Conservation (phyloP, 2,329 filamentous ascomycete genomes). For the Scleromitrula shiraiana region DNA sequence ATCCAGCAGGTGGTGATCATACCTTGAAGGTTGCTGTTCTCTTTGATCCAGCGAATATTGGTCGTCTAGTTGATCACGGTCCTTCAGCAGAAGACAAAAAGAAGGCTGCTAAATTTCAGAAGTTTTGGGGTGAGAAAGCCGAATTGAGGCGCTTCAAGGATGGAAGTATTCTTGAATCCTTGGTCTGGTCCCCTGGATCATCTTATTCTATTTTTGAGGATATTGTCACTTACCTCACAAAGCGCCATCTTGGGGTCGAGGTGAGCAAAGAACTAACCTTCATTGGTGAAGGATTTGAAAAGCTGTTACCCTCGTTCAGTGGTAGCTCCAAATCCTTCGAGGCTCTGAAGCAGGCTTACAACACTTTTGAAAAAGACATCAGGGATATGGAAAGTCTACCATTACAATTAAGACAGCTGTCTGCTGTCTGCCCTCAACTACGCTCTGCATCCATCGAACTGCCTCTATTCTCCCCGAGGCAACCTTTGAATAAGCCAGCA, state of each 20-base stretch:
- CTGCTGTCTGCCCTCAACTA: constrained; percentile 62
- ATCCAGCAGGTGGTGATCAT: constrained; percentile 27
- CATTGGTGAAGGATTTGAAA: constrained; percentile 37
- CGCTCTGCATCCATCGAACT: constrained; percentile 61
- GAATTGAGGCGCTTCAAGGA: constrained; percentile 93
- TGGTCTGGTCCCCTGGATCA: constrained; percentile 69
- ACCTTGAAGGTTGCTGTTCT: constrained; percentile 57
- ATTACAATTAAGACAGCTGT: constrained; percentile 75
- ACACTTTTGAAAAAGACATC: constrained; percentile 66
- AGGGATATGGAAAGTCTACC: constrained; percentile 75
- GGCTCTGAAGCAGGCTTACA: constrained; percentile 60
- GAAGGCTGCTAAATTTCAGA: constrained; percentile 71
- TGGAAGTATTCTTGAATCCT: constrained; percentile 84
- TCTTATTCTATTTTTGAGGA: constrained; percentile 64
- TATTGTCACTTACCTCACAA: constrained; percentile 65
- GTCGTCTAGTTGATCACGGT: constrained; percentile 77
- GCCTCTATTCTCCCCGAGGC: constrained; percentile 38
- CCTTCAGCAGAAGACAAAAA: constrained; percentile 79
- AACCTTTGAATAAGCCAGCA: constrained; percentile 46
- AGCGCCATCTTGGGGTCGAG: constrained; percentile 57
- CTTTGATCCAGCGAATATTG: constrained; percentile 64
- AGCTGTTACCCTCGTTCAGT: constrained; percentile 33
- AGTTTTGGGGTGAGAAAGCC: constrained; percentile 91
- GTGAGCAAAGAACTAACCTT: constrained; percentile 35
- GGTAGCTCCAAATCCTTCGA: constrained; percentile 51